Base-by-base conservation (phyloP, 805 yeast genomes). In the Tetrapisispora iriomotensis region DNA sequence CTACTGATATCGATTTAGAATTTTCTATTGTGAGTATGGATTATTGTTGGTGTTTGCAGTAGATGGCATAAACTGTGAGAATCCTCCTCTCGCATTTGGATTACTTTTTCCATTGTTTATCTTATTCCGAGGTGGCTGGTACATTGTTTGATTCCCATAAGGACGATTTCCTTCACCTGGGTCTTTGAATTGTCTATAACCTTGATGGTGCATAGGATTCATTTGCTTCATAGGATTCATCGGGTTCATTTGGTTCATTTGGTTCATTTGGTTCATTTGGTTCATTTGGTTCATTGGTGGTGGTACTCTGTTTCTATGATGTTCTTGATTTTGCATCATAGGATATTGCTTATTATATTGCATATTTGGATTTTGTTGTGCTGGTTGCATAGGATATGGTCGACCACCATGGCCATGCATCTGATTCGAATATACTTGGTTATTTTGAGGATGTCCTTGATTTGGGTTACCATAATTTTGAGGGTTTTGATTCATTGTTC, bases 11-110 rank as follows among this genome's bases (percentile, higher is more conserved):
- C n/a, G n/a, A 10, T 23, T 23, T 10, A 23, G 10, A 23, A 23
- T 10, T 23, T 10, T 8, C 21, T 36, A 48, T 30, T 41, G 42
- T 10, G 57, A 34, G 40, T 58, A 58, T n/a, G 62, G 62, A 39
- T 56, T 58, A 10, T 41, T 46, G 7, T 41, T 38, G 17, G 36
- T 40, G 14, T 29, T 39, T 15, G 37, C 36, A 22, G 48, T 34
- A 19, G 53, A 36, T 14, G 64, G 62, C 63, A 59, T 59, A 34
- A 45, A 59, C 28, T 55, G 62, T 5, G 64, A 51, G 43, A 55
- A 59, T 2, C 62, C 63, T n/a, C 54, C 51, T 13, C 31, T 26
- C 15, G 46, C 42, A 3, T 50, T 41, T 7, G 47, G 37, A 12
- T 45, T 49, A 6, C 47, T 39, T 36, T 34, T 31, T 10, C 38